Conservation (phyloP, 805 yeast species). For the Zygosaccharomyces lentus region DNA sequence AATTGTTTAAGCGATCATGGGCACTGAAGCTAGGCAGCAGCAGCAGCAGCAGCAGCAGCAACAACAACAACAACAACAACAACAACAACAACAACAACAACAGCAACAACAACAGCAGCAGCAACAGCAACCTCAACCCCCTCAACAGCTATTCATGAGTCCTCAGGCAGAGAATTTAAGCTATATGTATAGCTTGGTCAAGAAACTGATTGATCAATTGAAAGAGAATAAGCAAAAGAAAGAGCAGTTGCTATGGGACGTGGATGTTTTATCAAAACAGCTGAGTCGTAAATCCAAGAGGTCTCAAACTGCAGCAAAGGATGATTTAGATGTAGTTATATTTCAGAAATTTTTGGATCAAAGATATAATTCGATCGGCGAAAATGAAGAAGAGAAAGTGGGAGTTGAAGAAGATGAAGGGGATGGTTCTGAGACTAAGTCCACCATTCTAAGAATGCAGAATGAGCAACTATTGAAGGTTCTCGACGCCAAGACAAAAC, state of each 20-base stretch:
- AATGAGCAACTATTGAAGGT: slow-evolving; percentile 14
- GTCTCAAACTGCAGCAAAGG: slow-evolving; percentile 1
- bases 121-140: slow-evolving; percentile 18
- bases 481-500: slow-evolving; percentile 9
- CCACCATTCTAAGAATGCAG: slow-evolving; percentile 11
- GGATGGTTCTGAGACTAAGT: neutral
- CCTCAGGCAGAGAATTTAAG: slow-evolving; percentile 29
- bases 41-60: neutral
- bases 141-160: slow-evolving; percentile 26
- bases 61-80: neutral
- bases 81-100: neutral
- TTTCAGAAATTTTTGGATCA: slow-evolving; percentile 18
- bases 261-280: slow-evolving; percentile 22
- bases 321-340: slow-evolving; percentile 17
- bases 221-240: slow-evolving; percentile 20
- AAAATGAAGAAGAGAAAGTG: neutral
- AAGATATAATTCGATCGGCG: slow-evolving; percentile 6
- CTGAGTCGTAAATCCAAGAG: slow-evolving; percentile 13
- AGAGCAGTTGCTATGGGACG: slow-evolving; percentile 16
- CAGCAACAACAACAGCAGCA: no score
- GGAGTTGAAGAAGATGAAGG: neutral
- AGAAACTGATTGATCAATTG: slow-evolving; percentile 18
- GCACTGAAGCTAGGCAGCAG: slow-evolving; percentile 1
- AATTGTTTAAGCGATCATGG: slow-evolving; percentile 1
- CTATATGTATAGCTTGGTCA: slow-evolving; percentile 24